These are phyloP conservation scores for Talaromyces verruculosus DNA, from an alignment of 2,329 filamentous ascomycete genomes.

Conservation along the genomic window DNA sequence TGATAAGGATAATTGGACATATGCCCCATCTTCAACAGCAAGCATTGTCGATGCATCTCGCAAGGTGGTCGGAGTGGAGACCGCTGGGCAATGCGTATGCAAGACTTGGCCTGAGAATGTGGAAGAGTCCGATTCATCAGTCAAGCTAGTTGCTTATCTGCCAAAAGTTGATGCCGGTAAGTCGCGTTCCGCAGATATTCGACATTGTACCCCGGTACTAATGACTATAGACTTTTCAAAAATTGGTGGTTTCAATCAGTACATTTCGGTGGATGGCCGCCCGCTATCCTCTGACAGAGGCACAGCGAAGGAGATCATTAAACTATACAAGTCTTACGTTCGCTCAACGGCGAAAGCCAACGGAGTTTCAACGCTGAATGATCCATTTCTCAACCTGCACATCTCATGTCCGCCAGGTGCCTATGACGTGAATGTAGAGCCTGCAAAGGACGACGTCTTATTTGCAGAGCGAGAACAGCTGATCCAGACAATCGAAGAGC, in stretches of 20 bases:
- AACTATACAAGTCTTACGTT: slow-evolving; percentile 52
- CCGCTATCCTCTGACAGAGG: slow-evolving; percentile 54
- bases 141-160: slow-evolving; percentile 51
- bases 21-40: slow-evolving; percentile 53
- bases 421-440: slow-evolving; percentile 65
- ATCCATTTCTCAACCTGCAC: slow-evolving; percentile 58
- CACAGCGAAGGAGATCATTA: slow-evolving; percentile 54
- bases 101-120: slow-evolving; percentile 31
- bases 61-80: slow-evolving; percentile 57
- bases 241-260: slow-evolving; percentile 45
- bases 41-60: slow-evolving; percentile 55
- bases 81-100: slow-evolving; percentile 51
- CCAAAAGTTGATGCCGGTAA: slow-evolving; percentile 47
- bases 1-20: slow-evolving; percentile 61
- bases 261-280: slow-evolving; percentile 58
- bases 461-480: slow-evolving; percentile 53
- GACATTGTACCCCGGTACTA: slow-evolving; percentile 24
- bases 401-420: slow-evolving; percentile 54
- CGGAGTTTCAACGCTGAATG: slow-evolving; percentile 36
- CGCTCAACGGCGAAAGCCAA: slow-evolving; percentile 35
- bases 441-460: slow-evolving; percentile 62
- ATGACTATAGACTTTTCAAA: slow-evolving; percentile 37
- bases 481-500: slow-evolving; percentile 42
- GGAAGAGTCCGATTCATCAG: slow-evolving; percentile 29
- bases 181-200: not conserved